Percentiles rank a stretch among this genome's conserved stretches.
Evolutionary conservation across 306 rosid genomes (phyloP).

Genomic region (Quercus cerris): DNA sequence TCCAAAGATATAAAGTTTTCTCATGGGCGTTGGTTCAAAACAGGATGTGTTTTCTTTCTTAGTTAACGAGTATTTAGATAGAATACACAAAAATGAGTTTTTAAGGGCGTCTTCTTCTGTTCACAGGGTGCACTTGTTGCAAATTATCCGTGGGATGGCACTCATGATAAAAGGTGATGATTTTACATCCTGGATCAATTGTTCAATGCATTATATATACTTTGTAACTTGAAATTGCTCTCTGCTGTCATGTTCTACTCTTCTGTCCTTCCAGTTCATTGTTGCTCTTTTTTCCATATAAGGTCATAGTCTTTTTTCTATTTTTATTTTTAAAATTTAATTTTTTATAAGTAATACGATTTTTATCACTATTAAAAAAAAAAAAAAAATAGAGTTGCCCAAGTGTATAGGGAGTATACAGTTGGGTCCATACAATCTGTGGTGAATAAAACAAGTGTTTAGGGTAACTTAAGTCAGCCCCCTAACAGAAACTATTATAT

Average conservation of each 20-base stretch:
- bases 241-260: background rate
- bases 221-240: background rate
- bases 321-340: no score
- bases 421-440: no score
- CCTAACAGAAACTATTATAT: no score
- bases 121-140: slow-evolving; percentile 95
- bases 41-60: slow-evolving; percentile 1
- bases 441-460: no score
- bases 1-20: background rate
- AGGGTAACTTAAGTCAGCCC: no score
- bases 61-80: slow-evolving; percentile 1
- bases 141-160: slow-evolving; percentile 98
- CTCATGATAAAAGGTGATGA: slow-evolving; percentile 66
- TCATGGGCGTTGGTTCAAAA: slow-evolving; percentile 9
- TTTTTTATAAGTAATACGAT: no score
- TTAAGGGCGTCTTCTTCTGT: slow-evolving; percentile 10
- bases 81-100: slow-evolving; percentile 10
- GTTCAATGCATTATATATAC: background rate
- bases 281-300: background rate
- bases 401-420: no score
- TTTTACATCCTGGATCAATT: background rate
- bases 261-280: background rate
- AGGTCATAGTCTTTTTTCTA: background rate
- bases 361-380: no score
- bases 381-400: no score